These are phyloP conservation scores for Myxozyma neotropica DNA, from an alignment of 805 yeast genomes.

Conservation along the genomic window DNA sequence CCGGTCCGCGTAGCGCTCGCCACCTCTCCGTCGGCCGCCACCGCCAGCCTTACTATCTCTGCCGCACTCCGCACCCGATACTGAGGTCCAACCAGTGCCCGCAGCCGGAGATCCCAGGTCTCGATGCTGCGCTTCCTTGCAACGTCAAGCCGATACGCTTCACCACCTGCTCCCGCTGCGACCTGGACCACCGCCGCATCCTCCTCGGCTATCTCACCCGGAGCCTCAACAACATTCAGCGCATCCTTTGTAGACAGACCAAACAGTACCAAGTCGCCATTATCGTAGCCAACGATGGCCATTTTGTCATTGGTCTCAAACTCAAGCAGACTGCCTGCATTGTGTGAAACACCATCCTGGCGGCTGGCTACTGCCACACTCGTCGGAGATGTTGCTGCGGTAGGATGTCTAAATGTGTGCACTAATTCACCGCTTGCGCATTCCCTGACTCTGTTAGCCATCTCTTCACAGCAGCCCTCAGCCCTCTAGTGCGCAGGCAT, in stretches of 20 bases:
- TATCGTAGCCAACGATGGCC: conserved; percentile 45
- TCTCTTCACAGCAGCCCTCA: background rate
- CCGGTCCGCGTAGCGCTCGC: conserved; percentile 1
- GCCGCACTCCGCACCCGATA: conserved; percentile 1
- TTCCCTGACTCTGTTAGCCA: conserved; percentile 17
- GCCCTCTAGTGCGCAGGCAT: too few species aligned
- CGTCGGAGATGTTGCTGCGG: conserved; percentile 5
- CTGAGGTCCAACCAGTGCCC: conserved; percentile 9
- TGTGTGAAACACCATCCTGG: conserved; percentile 40
- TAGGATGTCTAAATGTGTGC: conserved; percentile 43
- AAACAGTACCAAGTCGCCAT: conserved; percentile 35
- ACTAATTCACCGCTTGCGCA: conserved; percentile 56
- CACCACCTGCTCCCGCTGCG: conserved; percentile 1
- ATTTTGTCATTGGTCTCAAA: conserved; percentile 51
- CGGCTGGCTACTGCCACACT: conserved; percentile 21
- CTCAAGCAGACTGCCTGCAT: conserved; percentile 42
- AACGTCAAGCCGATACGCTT: conserved; percentile 1
- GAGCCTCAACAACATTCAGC: background rate
- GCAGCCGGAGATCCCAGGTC: conserved; percentile 23
- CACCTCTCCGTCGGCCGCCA: background rate
- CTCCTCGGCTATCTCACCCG: background rate
- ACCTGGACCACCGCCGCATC: conserved; percentile 3
- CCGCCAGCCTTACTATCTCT: background rate
- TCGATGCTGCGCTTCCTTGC: conserved; percentile 14
- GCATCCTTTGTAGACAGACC: conserved; percentile 18